Evolutionary conservation across 352 stramenopile species (phyloP).

Genomic region (Discostella stelligera): DNA sequence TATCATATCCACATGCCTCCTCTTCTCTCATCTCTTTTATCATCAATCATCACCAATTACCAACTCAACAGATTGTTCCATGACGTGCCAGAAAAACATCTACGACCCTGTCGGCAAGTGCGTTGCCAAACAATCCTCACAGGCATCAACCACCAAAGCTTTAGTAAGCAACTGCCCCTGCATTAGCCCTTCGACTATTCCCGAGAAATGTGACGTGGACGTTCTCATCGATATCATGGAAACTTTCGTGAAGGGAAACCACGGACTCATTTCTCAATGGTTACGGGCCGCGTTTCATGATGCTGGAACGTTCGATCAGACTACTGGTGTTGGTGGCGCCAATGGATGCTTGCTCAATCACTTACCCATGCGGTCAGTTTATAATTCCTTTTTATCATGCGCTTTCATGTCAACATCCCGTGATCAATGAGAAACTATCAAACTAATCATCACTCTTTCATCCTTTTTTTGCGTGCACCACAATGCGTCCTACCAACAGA

Average conservation of each 20-base stretch:
- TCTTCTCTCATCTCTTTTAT: not conserved
- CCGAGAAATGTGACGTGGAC: slow-evolving; percentile 14
- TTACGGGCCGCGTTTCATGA: slow-evolving; percentile 16
- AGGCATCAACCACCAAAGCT: not conserved
- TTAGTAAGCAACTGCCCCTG: not conserved
- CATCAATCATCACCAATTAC: not conserved
- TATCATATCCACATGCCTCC: not conserved
- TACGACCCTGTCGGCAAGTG: slow-evolving; percentile 13
- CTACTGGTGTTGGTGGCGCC: slow-evolving; percentile 5
- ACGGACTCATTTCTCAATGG: slow-evolving; percentile 8
- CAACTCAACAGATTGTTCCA: slow-evolving; percentile 8
- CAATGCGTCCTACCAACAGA: not conserved
- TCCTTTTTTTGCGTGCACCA: not conserved
- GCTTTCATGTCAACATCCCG: no score
- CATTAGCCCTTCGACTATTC: slow-evolving; percentile 2
- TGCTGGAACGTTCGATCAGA: slow-evolving; percentile 21
- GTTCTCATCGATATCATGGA: slow-evolving; percentile 24
- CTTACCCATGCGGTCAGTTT: slow-evolving; percentile 14
- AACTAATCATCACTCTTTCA: not conserved
- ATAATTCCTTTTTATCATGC: no score
- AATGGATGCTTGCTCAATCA: slow-evolving; percentile 21
- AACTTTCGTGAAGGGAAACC: not conserved
- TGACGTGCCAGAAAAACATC: not conserved
- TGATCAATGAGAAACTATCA: no score
- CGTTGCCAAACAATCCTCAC: not conserved